Conservation (phyloP, 495 filamentous ascomycete species). For the Thermothielavioides terrestris region DNA sequence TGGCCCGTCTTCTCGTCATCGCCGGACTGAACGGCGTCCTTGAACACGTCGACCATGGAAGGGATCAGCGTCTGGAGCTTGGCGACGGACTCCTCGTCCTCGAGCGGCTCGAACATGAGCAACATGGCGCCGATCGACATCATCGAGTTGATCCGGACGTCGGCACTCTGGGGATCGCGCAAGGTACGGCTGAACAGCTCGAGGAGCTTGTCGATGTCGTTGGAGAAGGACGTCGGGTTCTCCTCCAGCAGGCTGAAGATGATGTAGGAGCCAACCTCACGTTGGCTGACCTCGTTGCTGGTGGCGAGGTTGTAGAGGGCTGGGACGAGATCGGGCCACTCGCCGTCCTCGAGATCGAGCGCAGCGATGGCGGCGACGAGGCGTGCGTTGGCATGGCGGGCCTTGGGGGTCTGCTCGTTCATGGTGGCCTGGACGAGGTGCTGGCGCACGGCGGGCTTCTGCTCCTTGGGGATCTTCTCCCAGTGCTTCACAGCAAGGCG, state of each 20-base stretch:
- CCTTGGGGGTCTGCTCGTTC: constrained; percentile 60
- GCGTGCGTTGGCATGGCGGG: constrained; percentile 79
- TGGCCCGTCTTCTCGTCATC: constrained; percentile 83
- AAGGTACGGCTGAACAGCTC: constrained; percentile 80
- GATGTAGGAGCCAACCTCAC: constrained; percentile 87
- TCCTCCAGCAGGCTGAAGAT: constrained; percentile 84
- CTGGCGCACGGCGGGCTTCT: constrained; percentile 68
- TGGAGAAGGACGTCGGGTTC: constrained; percentile 67
- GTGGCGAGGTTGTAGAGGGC: constrained; percentile 64
- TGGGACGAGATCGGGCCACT: constrained; percentile 76
- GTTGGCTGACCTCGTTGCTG: constrained; percentile 62
- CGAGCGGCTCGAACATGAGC: constrained; percentile 78
- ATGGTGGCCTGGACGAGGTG: constrained; percentile 75
- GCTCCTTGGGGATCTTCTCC: constrained; percentile 47
- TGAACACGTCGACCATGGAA: constrained; percentile 80
- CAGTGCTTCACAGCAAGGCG: constrained; percentile 82
- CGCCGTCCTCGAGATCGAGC: constrained; percentile 73
- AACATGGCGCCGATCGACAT: constrained; percentile 84
- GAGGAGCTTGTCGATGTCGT: constrained; percentile 69
- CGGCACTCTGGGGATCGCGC: constrained; percentile 76
- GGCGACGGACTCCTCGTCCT: constrained; percentile 61
- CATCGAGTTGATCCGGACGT: constrained; percentile 92
- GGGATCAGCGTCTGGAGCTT: constrained; percentile 72
- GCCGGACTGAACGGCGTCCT: constrained; percentile 63
- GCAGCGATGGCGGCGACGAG: constrained; percentile 81